Conservation (phyloP, 768 basidiomycete genomes). For the Gloeophyllum trabeum region DNA sequence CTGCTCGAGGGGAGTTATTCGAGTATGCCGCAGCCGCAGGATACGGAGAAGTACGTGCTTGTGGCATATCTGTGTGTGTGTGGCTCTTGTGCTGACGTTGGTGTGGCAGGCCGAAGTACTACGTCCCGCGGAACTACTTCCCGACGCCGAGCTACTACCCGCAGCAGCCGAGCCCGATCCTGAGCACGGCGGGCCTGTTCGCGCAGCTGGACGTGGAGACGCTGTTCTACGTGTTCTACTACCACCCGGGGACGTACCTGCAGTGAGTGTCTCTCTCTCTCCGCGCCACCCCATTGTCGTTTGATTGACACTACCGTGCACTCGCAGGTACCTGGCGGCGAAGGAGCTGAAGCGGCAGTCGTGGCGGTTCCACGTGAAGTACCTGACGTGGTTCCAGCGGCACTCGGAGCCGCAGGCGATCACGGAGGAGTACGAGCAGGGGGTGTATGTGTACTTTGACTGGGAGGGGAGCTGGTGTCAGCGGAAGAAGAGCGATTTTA, state of each 20-base stretch:
- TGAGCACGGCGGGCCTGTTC: constrained; percentile 79
- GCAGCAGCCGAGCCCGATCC: constrained; percentile 68
- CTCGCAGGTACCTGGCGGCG: constrained; percentile 78
- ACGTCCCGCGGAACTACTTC: constrained; percentile 87
- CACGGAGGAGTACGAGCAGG: constrained; percentile 99
- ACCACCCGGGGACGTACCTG: constrained; percentile 93
- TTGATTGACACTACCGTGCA: constrained; percentile 2
- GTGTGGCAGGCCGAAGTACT: constrained; percentile 78
- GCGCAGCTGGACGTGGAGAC: constrained; percentile 93
- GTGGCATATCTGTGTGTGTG: constrained; percentile 6
- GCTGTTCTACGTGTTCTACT: constrained; percentile 98
- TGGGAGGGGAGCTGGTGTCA: constrained; percentile 99
- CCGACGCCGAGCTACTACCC: constrained; percentile 92
- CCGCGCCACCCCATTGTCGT: neutral
- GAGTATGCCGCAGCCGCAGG: constrained; percentile 83
- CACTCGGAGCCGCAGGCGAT: constrained; percentile 97
- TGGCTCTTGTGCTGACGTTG: neutral
- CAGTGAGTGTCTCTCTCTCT: constrained; percentile 46
- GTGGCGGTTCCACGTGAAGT: constrained; percentile 99
- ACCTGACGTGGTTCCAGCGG: constrained; percentile 98
- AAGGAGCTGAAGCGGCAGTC: constrained; percentile 95
- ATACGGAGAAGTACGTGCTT: constrained; percentile 75
- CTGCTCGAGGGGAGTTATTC: constrained; percentile 88
- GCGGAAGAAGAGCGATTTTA: constrained; percentile 95
- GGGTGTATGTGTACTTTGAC: constrained; percentile 98